Evolutionary conservation across 768 basidiomycete species (phyloP).

Genomic region (Ramaria rubella): DNA sequence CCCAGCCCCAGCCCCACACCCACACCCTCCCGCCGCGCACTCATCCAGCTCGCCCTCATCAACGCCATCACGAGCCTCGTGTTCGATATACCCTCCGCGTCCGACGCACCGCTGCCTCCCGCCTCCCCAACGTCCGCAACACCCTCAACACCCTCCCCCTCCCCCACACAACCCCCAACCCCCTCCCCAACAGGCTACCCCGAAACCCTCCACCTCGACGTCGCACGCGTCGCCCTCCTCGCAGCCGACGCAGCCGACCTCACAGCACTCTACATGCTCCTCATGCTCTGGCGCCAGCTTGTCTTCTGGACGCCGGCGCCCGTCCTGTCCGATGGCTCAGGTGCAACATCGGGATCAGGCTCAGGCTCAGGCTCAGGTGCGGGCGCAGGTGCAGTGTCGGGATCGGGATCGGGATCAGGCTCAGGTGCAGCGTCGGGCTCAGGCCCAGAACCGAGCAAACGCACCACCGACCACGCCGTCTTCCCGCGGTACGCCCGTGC

Average conservation of each 20-base stretch:
- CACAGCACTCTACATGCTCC: slow-evolving; percentile 70
- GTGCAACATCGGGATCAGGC: too few species aligned
- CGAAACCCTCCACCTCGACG: slow-evolving; percentile 80
- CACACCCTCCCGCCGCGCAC: not conserved
- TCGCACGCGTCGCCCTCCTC: slow-evolving; percentile 56
- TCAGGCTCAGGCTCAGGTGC: too few species aligned
- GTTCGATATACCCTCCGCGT: slow-evolving; percentile 38
- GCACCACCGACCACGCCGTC: not conserved
- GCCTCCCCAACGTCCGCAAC: slow-evolving; percentile 26
- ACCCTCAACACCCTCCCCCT: slow-evolving; percentile 18
- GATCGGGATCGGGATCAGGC: too few species aligned
- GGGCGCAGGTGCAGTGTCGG: too few species aligned
- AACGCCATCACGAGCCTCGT: slow-evolving; percentile 60
- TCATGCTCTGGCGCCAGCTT: slow-evolving; percentile 75
- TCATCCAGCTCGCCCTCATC: slow-evolving; percentile 22
- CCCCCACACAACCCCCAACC: slow-evolving; percentile 17
- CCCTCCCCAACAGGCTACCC: slow-evolving; percentile 43
- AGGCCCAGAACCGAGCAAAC: not conserved
- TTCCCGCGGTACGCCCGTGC: not conserved
- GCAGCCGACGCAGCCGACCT: slow-evolving; percentile 70
- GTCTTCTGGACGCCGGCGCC: slow-evolving; percentile 31
- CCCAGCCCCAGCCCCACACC: not conserved
- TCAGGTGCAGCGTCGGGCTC: too few species aligned
- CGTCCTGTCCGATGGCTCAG: not conserved
- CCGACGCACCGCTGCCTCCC: slow-evolving; percentile 17